Evolutionary conservation across 805 yeast species (phyloP).

Genomic region (Pichia eremophila): DNA sequence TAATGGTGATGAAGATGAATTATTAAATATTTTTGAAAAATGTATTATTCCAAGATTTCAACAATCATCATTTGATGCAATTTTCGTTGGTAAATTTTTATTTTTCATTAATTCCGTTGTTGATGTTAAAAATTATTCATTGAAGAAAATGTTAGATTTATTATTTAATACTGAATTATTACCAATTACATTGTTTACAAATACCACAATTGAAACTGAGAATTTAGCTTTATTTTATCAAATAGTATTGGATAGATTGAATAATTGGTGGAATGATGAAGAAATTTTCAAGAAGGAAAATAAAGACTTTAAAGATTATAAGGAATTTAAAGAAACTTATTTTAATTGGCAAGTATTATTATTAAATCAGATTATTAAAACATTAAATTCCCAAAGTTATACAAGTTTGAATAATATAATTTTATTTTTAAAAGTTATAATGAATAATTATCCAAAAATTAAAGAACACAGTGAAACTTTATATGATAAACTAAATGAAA

Average conservation of each 20-base stretch:
- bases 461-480: slow-evolving; percentile 55
- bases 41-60: slow-evolving; percentile 71
- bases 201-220: slow-evolving; percentile 72
- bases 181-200: slow-evolving; percentile 53
- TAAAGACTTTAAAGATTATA: slow-evolving; percentile 13
- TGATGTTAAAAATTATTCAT: slow-evolving; percentile 25
- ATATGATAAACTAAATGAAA: slow-evolving; percentile 35
- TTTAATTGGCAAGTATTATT: slow-evolving; percentile 49
- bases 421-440: slow-evolving; percentile 55
- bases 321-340: slow-evolving; percentile 31
- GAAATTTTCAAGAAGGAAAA: slow-evolving; percentile 12
- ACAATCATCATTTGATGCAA: slow-evolving; percentile 78
- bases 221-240: slow-evolving; percentile 68
- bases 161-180: slow-evolving; percentile 37
- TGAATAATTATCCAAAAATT: slow-evolving; percentile 57
- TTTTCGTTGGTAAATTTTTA: slow-evolving; percentile 55
- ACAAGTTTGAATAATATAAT: slow-evolving; percentile 76
- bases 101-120: slow-evolving; percentile 35
- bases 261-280: slow-evolving; percentile 22
- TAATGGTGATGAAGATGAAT: slow-evolving; percentile 19
- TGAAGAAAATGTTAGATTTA: slow-evolving; percentile 33
- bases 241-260: slow-evolving; percentile 37
- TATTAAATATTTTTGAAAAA: slow-evolving; percentile 35
- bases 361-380: slow-evolving; percentile 32
- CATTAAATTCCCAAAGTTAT: slow-evolving; percentile 48